Base-by-base conservation (phyloP, 352 stramenopile genomes). In the Phytophthora pistaciae region DNA sequence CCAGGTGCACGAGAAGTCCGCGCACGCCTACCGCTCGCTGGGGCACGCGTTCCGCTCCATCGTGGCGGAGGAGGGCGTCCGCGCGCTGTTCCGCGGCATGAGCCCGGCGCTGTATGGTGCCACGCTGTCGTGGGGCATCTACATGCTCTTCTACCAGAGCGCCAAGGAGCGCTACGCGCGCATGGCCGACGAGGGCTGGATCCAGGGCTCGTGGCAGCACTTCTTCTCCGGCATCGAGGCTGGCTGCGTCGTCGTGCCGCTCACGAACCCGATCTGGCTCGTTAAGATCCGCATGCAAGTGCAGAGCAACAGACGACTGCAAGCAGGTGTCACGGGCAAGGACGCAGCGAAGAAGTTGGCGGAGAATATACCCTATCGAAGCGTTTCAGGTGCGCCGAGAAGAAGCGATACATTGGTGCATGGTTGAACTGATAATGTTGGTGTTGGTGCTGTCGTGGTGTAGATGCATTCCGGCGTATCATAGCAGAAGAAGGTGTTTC, bases 251-350 rank as follows among this genome's bases (percentile, higher is more conserved):
- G 98, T 98, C 76, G 97, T 99, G 44, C 89, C 96, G 5, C 74
- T 99, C 25, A 99, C 97, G 29, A 99, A 99, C 87, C 98, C 98
- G 18, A 92, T 99, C 40, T 99, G 97, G 97, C 86, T 99, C 33
- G 93, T 99, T 66, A 99, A 99, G 79, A 98, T 98, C 29, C 87
- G 98, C 50, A 96, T 99, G 89, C 96, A 99, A 91, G 88, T 95
- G 23, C 86, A 95, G 60, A 91, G 71, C 50, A 87, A 79, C 33
- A 79, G 77, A 48, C 72, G 82, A 23, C 61, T 91, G 40, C 71
- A 90, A 66, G 77, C 84, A 25, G 66, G 53, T 14, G 68, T 71
- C 0, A 69, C 68, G 16, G 84, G 80, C 27, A 94, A 93, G 56
- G 84, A 93, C 52, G 75, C 76, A 11, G 74, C 82, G 0, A 71